Percentiles rank a stretch among this genome's conserved stretches.
phyloP scores from a whole-genome alignment of 805 yeast genomes.

The Scheffersomyces spartinae region DNA sequence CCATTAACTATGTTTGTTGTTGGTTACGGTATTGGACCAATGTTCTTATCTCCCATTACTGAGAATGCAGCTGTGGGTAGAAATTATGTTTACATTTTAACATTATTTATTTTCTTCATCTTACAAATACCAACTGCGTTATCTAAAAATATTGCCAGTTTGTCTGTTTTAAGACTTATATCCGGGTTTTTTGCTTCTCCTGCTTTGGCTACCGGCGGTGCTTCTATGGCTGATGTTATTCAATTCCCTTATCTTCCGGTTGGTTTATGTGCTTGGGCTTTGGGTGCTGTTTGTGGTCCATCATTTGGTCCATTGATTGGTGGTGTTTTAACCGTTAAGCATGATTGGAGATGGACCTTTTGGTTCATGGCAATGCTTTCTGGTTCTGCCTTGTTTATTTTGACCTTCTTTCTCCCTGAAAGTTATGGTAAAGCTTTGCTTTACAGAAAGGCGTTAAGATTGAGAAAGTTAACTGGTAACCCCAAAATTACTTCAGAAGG shows the following conservation, averaged over 20 bases:
- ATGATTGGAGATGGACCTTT: slow-evolving; percentile 43
- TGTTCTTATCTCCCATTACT: slow-evolving; percentile 46
- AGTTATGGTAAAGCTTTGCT: slow-evolving; percentile 34
- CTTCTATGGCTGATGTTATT: slow-evolving; percentile 40
- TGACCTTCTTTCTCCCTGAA: slow-evolving; percentile 36
- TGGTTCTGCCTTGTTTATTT: slow-evolving; percentile 23
- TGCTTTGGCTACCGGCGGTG: slow-evolving; percentile 47
- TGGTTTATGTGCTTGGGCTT: slow-evolving; percentile 40
- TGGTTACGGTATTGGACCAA: slow-evolving; percentile 54
- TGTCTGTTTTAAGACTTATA: slow-evolving; percentile 39
- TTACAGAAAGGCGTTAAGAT: slow-evolving; percentile 34
- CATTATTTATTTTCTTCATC: slow-evolving; percentile 35
- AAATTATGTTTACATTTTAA: slow-evolving; percentile 33
- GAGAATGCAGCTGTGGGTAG: slow-evolving; percentile 46
- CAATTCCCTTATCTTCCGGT: slow-evolving; percentile 30
- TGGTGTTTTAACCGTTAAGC: slow-evolving; percentile 32
- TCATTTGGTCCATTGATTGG: slow-evolving; percentile 47
- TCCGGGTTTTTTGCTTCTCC: slow-evolving; percentile 49
- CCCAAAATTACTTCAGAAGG: slow-evolving; percentile 29
- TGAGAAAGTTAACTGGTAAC: slow-evolving; percentile 40
- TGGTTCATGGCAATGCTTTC: slow-evolving; percentile 37
- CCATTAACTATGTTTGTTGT: slow-evolving; percentile 44
- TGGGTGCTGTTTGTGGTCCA: slow-evolving; percentile 46
- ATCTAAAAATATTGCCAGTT: slow-evolving; percentile 36
- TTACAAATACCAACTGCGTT: slow-evolving; percentile 49